Evolutionary conservation across 2,329 filamentous ascomycete species (phyloP), one percentile per base, ranked within the genome.

Genomic region (Rugonectria rugulosa): DNA sequence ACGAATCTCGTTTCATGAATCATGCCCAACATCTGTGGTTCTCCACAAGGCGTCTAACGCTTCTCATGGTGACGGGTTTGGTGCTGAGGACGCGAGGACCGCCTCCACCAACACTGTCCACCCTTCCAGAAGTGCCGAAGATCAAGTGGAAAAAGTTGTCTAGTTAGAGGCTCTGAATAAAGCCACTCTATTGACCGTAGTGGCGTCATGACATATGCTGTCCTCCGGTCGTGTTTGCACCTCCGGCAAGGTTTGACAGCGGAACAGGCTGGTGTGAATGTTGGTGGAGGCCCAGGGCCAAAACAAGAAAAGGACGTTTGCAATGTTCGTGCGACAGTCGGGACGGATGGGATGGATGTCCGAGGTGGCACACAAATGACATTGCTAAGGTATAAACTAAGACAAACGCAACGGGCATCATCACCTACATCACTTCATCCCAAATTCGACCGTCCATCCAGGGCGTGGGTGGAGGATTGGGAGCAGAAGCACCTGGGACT

Each of bases 31-130:
- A 69, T 68, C 64, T 60, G 62, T 55, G 61, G 59, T 60, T n/a
- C 60, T 66, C 66, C 67, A 69, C 66, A 57, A 54, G 67, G 65
- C 67, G 65, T 70, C 61, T 68, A 66, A 70, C 67, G 65, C 64
- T 63, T 67, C 60, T 64, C 49, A 50, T 14, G 60, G 53, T 43
- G 64, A 59, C 52, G 55, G 56, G 60, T 56, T 61, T 38, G 46
- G 29, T 19, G 42, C 48, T 61, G 55, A 26, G 29, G 40, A 37
- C 17, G 55, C 54, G 45, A 52, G 37, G 23, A 11, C 46, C 47
- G 45, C 58, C 46, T 63, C 66, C 65, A 63, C 67, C 38, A 54
- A 67, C 53, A 60, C 46, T 45, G 24, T 31, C 46, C 24, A 43
- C 45, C 47, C 27, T 42, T 15, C 49, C 17, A 60, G 40, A 64